A percentile compares a stretch with the other conserved stretches of the same genome.
These are phyloP conservation scores for Exophiala calicioides DNA, from an alignment of 2,329 filamentous ascomycete genomes.

Conservation along the genomic window DNA sequence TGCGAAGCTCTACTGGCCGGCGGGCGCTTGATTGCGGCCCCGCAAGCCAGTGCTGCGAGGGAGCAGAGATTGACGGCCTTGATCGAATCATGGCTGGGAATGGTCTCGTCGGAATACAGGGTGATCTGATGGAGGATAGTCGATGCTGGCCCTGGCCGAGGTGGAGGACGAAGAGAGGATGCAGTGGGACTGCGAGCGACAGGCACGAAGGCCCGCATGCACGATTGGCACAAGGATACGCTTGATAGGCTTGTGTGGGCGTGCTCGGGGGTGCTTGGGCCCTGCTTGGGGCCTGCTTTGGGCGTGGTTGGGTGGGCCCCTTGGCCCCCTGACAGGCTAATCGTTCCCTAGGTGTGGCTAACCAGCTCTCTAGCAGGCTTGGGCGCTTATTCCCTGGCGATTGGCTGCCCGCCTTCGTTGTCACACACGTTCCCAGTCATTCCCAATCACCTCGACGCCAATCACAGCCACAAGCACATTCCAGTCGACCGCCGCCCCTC, in stretches of 20 bases:
- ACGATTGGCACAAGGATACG: background rate
- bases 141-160: too few relatives aligned
- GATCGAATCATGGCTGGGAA: conserved; percentile 22
- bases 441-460: conserved; percentile 6
- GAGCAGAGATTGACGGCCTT: conserved; percentile 8
- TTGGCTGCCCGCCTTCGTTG: conserved; percentile 17
- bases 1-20: conserved; percentile 22
- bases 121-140: conserved; percentile 21
- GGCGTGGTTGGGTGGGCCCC: too few relatives aligned
- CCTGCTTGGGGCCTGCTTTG: too few relatives aligned
- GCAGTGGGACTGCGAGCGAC: conserved; percentile 12
- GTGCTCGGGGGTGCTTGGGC: too few relatives aligned
- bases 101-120: conserved; percentile 19
- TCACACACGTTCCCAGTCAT: conserved; percentile 19
- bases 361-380: conserved; percentile 9
- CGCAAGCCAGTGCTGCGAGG: conserved; percentile 24
- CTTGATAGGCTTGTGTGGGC: too few relatives aligned
- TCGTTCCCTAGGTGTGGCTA: background rate
- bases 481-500: conserved; percentile 3
- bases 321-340: too few relatives aligned
- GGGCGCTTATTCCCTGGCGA: conserved; percentile 22
- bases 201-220: conserved; percentile 15
- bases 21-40: conserved; percentile 29
- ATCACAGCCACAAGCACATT: conserved; percentile 21
- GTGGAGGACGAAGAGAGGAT: conserved; percentile 14